Conservation (phyloP, 1,139 yeast species). For the Yamadazyma conglobata region DNA sequence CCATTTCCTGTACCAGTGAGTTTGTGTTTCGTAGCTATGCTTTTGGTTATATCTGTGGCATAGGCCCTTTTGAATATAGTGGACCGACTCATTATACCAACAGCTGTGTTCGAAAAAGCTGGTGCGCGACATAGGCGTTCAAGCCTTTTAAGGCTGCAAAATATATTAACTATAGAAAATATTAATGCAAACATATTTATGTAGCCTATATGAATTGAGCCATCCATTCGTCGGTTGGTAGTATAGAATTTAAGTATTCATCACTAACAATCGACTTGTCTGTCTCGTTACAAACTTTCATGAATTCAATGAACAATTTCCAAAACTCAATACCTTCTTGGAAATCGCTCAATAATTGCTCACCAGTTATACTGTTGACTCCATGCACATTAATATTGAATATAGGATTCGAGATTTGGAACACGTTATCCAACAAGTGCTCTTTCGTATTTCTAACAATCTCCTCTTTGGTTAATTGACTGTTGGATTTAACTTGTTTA, state of each 20-base stretch:
- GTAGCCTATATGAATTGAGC: constrained; percentile 19
- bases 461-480: constrained; percentile 22
- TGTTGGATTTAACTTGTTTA: constrained; percentile 26
- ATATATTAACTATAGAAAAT: not conserved
- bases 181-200: no score
- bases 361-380: constrained; percentile 34
- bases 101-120: not conserved
- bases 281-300: constrained; percentile 30
- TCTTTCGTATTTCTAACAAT: constrained; percentile 29
- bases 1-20: constrained; percentile 35
- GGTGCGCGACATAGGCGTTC: constrained; percentile 1
- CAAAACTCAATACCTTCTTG: constrained; percentile 38
- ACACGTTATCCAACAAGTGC: constrained; percentile 36
- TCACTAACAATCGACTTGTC: constrained; percentile 34
- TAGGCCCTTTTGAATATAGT: constrained; percentile 2
- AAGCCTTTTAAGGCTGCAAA: constrained; percentile 3
- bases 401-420: constrained; percentile 36
- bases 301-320: constrained; percentile 38
- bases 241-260: constrained; percentile 29
- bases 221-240: constrained; percentile 44
- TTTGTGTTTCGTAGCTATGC: constrained; percentile 14
- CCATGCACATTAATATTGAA: constrained; percentile 45
- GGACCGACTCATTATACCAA: not conserved
- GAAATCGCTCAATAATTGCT: constrained; percentile 41
- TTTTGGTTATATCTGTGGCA: constrained; percentile 8